Base-by-base conservation (phyloP, 495 filamentous ascomycete species). In the Staphylotrichum tortipilum region DNA sequence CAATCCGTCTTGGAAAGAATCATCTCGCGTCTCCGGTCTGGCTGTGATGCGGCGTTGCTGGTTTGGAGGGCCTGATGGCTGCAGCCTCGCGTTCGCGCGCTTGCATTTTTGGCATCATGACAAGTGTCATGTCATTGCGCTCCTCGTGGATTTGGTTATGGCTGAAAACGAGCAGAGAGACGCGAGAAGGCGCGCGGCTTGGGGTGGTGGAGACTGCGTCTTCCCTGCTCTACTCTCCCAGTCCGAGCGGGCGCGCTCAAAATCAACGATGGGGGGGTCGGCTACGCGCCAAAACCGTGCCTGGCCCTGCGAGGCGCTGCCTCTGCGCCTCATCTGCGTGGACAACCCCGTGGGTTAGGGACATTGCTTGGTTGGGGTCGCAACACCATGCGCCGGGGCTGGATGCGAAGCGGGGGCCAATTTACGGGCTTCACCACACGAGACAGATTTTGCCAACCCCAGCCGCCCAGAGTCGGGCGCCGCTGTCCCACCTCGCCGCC, bases 381-480 rank as follows among this genome's bases (percentile, higher is more conserved):
- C 18, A 56, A 52, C 53, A 52, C 48, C 43, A 49, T 1, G 31
- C 10, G 12, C 14, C 43, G 44, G 42, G 11, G 7, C 19, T 21
- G 35, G 18, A 47, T 23, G 19, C 18, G 18, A 29, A 29, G 30
- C 38, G 31, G 41, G 36, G 35, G 40, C 40, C 38, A 33, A 18
- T 26, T 50, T 33, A 30, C 46, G 12, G 29, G 36, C 47, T 34
- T 47, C 53, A 43, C 35, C 23, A 9, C 36, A 10, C 33, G 33
- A 42, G 30, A 23, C 42, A 24, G 22, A 23, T 47, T 55, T 47
- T 36, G 33, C 30, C 21, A 42, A 34, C 44, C 8, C 40, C 19
- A 9, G 10, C 26, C 34, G 26, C 26, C 15, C 24, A 12, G n/a
- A n/a, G 14, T 22, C 28, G 19, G 18, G 18, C 24, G 29, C 39